Evolutionary conservation across 345 rosid species (phyloP).

Genomic region (Salix purpurea): DNA sequence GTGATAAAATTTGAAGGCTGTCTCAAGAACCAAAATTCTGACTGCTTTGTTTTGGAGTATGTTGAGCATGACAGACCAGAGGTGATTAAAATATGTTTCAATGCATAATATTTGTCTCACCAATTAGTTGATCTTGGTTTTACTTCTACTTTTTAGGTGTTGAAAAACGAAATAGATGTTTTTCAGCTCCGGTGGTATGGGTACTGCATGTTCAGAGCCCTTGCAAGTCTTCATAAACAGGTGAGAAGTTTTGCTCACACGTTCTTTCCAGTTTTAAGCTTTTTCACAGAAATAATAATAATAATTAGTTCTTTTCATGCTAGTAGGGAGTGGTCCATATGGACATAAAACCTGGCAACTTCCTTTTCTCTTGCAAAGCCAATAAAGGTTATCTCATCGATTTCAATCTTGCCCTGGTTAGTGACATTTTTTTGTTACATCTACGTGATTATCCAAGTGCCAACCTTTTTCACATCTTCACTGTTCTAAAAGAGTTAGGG

Average conservation of each 20-base stretch:
- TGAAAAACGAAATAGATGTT: conserved; percentile 69
- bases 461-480: neutral
- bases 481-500: neutral
- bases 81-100: conserved; percentile 30
- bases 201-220: conserved; percentile 84
- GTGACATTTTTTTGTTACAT: conserved; percentile 21
- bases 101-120: conserved; percentile 1
- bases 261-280: neutral
- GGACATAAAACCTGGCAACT: conserved; percentile 97
- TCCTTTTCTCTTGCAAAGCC: conserved; percentile 75
- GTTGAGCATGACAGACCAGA: conserved; percentile 95
- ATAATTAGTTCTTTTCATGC: conserved; percentile 6
- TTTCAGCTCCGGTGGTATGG: conserved; percentile 76
- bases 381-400: conserved; percentile 86
- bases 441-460: neutral
- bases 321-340: conserved; percentile 83
- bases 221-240: conserved; percentile 81
- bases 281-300: neutral
- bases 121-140: conserved; percentile 13
- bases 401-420: conserved; percentile 93
- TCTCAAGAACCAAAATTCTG: conserved; percentile 64
- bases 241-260: conserved; percentile 26
- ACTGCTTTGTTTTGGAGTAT: conserved; percentile 84
- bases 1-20: conserved; percentile 74
- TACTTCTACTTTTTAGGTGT: conserved; percentile 33